Evolutionary conservation across 306 rosid species (phyloP).

Genomic region (Benincasa hispida): DNA sequence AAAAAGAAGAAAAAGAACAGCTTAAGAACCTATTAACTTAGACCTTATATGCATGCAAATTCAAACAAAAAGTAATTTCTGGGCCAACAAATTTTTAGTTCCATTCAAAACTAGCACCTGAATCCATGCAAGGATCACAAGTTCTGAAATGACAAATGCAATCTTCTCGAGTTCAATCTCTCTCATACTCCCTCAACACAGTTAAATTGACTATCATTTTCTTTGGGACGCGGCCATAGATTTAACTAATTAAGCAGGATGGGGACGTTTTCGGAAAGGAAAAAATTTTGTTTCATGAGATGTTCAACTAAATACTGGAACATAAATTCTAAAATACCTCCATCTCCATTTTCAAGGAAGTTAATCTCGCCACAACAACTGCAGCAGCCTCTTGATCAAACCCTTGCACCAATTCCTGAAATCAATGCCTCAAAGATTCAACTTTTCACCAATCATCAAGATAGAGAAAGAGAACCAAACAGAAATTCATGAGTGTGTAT

Average conservation of each 20-base stretch:
- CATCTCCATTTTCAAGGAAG: constrained; percentile 86
- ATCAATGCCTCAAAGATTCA: constrained; percentile 11
- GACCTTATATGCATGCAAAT: background rate
- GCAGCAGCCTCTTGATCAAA: constrained; percentile 99
- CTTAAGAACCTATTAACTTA: background rate
- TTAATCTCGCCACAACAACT: constrained; percentile 81
- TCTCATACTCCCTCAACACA: background rate
- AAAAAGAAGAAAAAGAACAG: background rate
- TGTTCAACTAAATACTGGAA: background rate
- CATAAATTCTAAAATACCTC: constrained; percentile 42
- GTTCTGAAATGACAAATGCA: background rate
- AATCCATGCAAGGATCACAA: background rate
- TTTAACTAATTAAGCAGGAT: background rate
- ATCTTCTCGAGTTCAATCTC: background rate
- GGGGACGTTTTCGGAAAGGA: background rate
- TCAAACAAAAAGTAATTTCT: background rate
- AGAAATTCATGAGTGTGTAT: background rate
- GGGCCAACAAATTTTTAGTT: background rate
- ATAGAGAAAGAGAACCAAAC: background rate
- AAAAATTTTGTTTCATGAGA: background rate
- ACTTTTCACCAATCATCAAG: background rate
- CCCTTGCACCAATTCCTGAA: constrained; percentile 89
- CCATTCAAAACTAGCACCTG: background rate
- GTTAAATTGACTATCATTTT: background rate
- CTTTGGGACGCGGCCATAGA: background rate